phyloP scores from a whole-genome alignment of 208 protist species.

The Tetramitus jugosus region DNA sequence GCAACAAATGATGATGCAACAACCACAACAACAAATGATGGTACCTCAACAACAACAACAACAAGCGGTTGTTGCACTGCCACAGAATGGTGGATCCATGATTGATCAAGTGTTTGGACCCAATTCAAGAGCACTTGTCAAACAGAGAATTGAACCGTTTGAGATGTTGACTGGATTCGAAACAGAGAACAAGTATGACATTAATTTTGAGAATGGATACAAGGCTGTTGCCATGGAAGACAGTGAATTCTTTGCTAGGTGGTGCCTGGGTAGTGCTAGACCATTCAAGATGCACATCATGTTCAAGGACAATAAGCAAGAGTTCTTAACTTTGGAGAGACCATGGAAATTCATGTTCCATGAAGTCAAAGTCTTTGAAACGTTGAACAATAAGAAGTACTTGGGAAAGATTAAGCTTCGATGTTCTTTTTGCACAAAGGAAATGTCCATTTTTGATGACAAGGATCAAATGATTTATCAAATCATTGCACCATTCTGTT shows the following conservation, averaged over 20 bases:
- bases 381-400: background rate
- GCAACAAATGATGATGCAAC: too few relatives aligned
- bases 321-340: background rate
- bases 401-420: background rate
- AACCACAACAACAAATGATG: too few relatives aligned
- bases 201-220: background rate
- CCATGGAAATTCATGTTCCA: background rate
- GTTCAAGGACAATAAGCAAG: background rate
- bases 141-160: conserved; percentile 10
- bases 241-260: background rate
- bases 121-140: background rate
- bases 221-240: background rate
- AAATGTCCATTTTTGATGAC: conserved; percentile 7
- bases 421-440: background rate
- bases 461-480: background rate
- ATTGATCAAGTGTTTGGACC: background rate
- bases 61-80: too few relatives aligned
- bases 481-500: background rate
- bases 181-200: conserved; percentile 9
- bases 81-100: background rate
- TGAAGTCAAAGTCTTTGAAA: background rate
- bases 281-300: background rate
- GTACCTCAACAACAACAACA: too few relatives aligned
- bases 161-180: conserved; percentile 16
- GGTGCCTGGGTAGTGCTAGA: background rate